Evolutionary conservation across 139 green algal species (phyloP), one percentile per base, ranked within the genome.

Genomic region (Picochlorum sp.): DNA sequence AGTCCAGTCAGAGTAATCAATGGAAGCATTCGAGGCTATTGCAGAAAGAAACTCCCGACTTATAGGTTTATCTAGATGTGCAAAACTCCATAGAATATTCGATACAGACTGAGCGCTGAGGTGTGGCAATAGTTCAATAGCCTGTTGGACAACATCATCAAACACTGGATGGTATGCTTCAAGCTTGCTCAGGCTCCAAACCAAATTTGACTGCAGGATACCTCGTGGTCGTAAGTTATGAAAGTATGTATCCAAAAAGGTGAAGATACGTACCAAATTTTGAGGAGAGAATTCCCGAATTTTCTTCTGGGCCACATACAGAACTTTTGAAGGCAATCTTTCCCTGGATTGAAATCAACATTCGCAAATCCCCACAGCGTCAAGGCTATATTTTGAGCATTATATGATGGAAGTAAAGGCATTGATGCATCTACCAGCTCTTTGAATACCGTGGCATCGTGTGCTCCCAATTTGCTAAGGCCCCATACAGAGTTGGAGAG

Each of bases 401-500:
- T 84, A 68, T 74, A 84, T 51, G 79, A 66, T n/a, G 60, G 47
- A 59, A 84, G 56, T 23, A 55, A 61, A 9, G 13, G 24, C 24
- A 56, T 24, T 4, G 68, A 71, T 24, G 52, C 56, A 37, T 28
- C 50, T 3, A 52, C 78, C 6, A 81, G 54, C 1, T 45, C 50
- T 30, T 72, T 67, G 63, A 84, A 69, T 60, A 84, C 45, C 49
- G 67, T 52, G 2, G 41, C 26, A 41, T 79, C 41, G 30, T 55
- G 4, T 41, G 78, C 54, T n/a, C 57, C 71, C 55, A 88, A 67
- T 62, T 80, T 85, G 49, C 55, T 68, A 32, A 84, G 71, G 8
- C 69, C 80, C 82, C 82, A 88, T 24, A 82, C 28, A 5, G 77
- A 82, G 68, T 88, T 88, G 58, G 62, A 70, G 30, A 88, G 65